Evolutionary conservation across 345 rosid species (phyloP).

Genomic region (Eucalyptus erythrocorys): DNA sequence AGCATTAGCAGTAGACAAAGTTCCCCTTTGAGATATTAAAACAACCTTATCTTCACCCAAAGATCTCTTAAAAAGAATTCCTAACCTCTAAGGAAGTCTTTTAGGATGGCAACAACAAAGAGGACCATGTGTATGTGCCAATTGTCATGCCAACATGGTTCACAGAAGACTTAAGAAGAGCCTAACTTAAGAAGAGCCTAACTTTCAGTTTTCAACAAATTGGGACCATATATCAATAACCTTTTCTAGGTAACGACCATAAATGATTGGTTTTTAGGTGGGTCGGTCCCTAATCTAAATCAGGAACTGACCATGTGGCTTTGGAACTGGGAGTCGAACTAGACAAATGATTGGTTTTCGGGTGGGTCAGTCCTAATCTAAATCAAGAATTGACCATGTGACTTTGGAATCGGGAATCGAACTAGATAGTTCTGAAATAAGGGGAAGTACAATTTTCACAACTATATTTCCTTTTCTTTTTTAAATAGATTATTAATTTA

Average conservation of each 20-base stretch:
- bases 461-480: not conserved
- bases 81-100: not conserved
- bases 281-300: not conserved
- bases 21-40: not conserved
- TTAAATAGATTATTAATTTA: no score
- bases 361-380: not conserved
- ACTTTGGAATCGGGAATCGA: no score
- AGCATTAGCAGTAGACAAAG: not conserved
- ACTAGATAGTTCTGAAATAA: accelerated
- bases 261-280: not conserved
- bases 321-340: not conserved
- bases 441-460: no score
- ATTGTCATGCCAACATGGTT: not conserved
- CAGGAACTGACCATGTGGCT: not conserved
- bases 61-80: not conserved
- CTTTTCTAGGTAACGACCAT: accelerated
- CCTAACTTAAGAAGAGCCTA: not conserved
- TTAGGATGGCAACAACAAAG: not conserved
- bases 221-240: not conserved
- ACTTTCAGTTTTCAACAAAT: not conserved
- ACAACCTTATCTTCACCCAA: not conserved
- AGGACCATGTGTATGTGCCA: not conserved
- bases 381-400: no score
- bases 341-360: not conserved
- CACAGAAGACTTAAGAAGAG: not conserved